Evolutionary conservation across 73 alveolate genomes (phyloP).

Genomic region (Paramecium sexaurelia): DNA sequence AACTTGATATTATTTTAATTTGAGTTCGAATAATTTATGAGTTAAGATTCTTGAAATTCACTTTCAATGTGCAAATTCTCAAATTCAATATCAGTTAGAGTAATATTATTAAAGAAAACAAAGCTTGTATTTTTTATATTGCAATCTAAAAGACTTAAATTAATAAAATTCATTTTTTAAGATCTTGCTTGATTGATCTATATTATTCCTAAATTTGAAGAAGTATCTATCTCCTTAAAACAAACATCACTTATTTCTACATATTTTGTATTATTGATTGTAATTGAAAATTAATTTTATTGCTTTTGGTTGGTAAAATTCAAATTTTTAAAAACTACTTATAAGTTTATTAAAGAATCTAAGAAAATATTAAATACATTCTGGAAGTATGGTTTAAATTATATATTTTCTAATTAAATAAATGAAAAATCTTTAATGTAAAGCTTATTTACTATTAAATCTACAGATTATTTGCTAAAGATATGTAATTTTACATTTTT

Average conservation of each 20-base stretch:
- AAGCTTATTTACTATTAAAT: neutral
- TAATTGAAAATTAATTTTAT: neutral
- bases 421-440: neutral
- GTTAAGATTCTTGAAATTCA: neutral
- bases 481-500: neutral
- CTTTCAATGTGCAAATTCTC: neutral
- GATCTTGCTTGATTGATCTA: neutral
- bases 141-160: neutral
- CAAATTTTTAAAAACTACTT: neutral
- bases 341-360: neutral
- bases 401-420: neutral
- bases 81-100: neutral
- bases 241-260: neutral
- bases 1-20: neutral
- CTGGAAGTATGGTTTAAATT: neutral
- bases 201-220: neutral
- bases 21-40: neutral
- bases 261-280: neutral
- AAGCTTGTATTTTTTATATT: neutral
- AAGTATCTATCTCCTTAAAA: neutral
- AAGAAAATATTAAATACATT: neutral
- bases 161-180: neutral
- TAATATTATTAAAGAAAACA: neutral
- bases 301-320: neutral
- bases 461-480: neutral